Evolutionary conservation across 352 stramenopile genomes (phyloP), one percentile per base, ranked within the genome.

Genomic region (Phytophthora crassamura): DNA sequence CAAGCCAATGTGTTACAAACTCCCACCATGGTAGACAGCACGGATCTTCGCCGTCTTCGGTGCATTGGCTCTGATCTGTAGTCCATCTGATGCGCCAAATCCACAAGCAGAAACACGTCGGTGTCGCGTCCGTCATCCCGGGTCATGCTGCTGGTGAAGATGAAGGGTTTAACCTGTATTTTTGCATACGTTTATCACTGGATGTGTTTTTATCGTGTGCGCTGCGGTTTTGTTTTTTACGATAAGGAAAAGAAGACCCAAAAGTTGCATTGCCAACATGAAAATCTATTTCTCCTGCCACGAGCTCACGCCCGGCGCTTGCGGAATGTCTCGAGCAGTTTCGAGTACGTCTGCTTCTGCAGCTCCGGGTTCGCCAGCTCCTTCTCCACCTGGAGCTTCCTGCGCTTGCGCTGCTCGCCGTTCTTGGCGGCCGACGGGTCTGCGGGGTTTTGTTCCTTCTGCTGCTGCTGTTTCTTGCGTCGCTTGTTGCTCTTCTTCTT

Each of bases 321-420:
- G 56, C 80, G 77, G 55, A 92, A 88, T 28, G 79, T 77, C 56
- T 82, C 79, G 22, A 89, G 64, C 64, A 92, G 69, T 50, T 80
- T 90, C 34, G 84, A 86, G 72, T 92, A 92, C 50, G 81, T 88
- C 59, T 86, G 67, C 66, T 88, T 77, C 55, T 86, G 79, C 59
- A 84, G 59, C 50, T 74, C 69, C 20, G 74, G 53, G 56, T 84
- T 84, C 28, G 77, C 75, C 20, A 91, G 51, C 59, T 92, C 84
- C 51, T 89, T 89, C 64, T 89, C 79, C 18, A 89, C 75, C 34
- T 88, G 74, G 28, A 72, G 72, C 57, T 89, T 89, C 64, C 79
- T 78, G 35, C 84, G 84, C 67, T 89, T 87, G 56, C 78, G 73
- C 56, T 74, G 75, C 38, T 79, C 71, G 12, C 69, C 66, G 46